Conservation (phyloP, 805 yeast genomes). For the Ogataea nitratoaversa region DNA sequence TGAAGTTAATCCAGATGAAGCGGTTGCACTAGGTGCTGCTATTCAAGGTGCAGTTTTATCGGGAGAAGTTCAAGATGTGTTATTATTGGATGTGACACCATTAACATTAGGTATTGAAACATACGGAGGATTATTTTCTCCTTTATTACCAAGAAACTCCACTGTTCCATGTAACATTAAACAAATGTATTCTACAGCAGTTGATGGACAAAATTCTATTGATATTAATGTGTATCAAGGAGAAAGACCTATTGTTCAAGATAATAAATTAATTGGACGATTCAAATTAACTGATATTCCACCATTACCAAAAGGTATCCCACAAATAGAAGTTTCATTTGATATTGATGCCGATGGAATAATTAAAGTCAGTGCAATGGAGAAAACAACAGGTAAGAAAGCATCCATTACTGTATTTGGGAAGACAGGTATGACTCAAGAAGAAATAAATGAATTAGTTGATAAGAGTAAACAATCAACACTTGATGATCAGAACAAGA, state of each 20-base stretch:
- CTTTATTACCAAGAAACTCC: slow-evolving; percentile 83
- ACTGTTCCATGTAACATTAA: slow-evolving; percentile 92
- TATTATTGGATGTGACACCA: slow-evolving; percentile 85
- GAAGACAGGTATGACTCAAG: slow-evolving; percentile 85
- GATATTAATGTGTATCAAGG: slow-evolving; percentile 98
- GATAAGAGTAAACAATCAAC: slow-evolving; percentile 86
- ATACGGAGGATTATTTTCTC: slow-evolving; percentile 92
- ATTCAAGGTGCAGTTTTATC: slow-evolving; percentile 95
- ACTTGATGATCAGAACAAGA: slow-evolving; percentile 56
- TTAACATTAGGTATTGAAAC: slow-evolving; percentile 92
- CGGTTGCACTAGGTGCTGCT: slow-evolving; percentile 95
- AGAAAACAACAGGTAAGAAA: slow-evolving; percentile 89
- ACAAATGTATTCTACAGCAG: slow-evolving; percentile 91
- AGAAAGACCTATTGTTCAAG: slow-evolving; percentile 92
- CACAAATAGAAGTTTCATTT: slow-evolving; percentile 87
- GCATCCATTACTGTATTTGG: slow-evolving; percentile 96
- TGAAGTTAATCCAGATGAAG: slow-evolving; percentile 93
- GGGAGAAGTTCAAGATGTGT: slow-evolving; percentile 91
- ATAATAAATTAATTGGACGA: slow-evolving; percentile 92
- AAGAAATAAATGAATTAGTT: slow-evolving; percentile 89
- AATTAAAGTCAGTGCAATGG: slow-evolving; percentile 91
- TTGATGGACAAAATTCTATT: slow-evolving; percentile 91
- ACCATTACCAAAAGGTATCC: slow-evolving; percentile 84
- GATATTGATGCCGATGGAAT: slow-evolving; percentile 97
- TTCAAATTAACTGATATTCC: slow-evolving; percentile 89